These are phyloP conservation scores for Lophiostoma macrostomum DNA, from an alignment of 495 filamentous ascomycete species.

Conservation along the genomic window DNA sequence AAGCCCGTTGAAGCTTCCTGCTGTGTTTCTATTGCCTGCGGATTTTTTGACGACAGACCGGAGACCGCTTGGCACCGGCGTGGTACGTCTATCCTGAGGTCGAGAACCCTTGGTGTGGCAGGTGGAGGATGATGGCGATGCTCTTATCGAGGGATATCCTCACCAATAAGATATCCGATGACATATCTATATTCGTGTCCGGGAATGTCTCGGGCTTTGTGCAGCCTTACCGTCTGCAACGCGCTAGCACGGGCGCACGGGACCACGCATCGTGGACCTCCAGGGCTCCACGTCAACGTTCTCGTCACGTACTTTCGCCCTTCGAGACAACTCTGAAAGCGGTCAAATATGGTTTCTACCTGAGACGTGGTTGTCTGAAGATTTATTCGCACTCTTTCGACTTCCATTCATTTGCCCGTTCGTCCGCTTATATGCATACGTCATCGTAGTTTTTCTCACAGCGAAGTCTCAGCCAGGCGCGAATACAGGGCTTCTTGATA, in stretches of 20 bases:
- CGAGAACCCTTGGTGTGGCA: too few species aligned
- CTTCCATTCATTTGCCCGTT: not conserved
- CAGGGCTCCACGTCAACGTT: conserved; percentile 10
- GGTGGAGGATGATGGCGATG: too few species aligned
- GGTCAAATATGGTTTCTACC: not conserved
- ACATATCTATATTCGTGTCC: too few species aligned
- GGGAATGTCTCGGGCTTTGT: not conserved
- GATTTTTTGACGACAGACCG: too few species aligned
- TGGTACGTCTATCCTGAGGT: not conserved
- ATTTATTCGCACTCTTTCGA: too few species aligned
- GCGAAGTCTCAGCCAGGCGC: too few species aligned
- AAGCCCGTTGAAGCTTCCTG: not conserved
- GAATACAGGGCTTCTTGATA: too few species aligned
- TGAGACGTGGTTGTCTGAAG: not conserved
- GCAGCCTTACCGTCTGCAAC: conserved; percentile 2
- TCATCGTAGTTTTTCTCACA: too few species aligned
- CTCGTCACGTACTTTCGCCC: not conserved
- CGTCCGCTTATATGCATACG: too few species aligned
- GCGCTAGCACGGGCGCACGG: conserved; percentile 1
- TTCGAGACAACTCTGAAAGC: conserved; percentile 9
- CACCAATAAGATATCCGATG: too few species aligned
- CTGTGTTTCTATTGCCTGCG: not conserved
- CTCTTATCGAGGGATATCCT: too few species aligned
- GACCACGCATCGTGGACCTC: not conserved
- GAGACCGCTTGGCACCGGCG: not conserved